Evolutionary conservation across 331 rosid genomes (phyloP).

Genomic region (Telfairia occidentalis): DNA sequence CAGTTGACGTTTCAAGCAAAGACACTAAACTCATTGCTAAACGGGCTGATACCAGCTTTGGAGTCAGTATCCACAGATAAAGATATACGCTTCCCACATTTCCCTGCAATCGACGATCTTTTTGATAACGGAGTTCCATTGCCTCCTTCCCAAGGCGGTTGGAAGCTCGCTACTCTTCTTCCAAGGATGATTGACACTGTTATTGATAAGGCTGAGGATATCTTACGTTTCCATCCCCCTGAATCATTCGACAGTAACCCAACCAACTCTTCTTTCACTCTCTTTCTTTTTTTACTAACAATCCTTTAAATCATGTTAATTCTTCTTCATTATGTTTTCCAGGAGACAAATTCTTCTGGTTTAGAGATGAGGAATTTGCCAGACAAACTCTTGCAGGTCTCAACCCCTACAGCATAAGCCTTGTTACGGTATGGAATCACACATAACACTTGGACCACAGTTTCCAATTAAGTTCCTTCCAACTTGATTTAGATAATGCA

Average conservation of each 20-base stretch:
- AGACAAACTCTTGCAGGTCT: slow-evolving; percentile 91
- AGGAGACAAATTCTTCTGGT: slow-evolving; percentile 90
- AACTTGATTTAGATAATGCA: too few species aligned
- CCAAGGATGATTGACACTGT: slow-evolving; percentile 41
- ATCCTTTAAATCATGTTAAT: too few species aligned
- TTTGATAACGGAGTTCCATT: slow-evolving; percentile 43
- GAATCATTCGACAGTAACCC: slow-evolving; percentile 50
- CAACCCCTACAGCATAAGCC: slow-evolving; percentile 54
- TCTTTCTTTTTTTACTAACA: too few species aligned
- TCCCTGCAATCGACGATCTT: slow-evolving; percentile 52
- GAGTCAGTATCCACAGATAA: slow-evolving; percentile 11
- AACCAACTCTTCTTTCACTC: too few species aligned
- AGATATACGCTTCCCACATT: slow-evolving; percentile 36
- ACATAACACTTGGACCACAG: not conserved
- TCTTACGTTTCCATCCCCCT: slow-evolving; percentile 54
- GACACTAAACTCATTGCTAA: slow-evolving; percentile 34
- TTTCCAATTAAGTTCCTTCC: not conserved
- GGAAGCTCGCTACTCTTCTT: slow-evolving; percentile 21
- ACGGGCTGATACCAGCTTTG: slow-evolving; percentile 41
- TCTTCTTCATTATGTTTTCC: not conserved
- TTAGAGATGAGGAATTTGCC: slow-evolving; percentile 64
- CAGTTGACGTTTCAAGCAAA: slow-evolving; percentile 36
- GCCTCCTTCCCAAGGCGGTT: slow-evolving; percentile 22
- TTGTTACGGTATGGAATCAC: slow-evolving; percentile 51
- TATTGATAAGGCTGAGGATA: slow-evolving; percentile 19